A percentile compares a stretch with the other conserved stretches of the same genome.
Conservation (phyloP, 176 grass and related monocot species). For the Aegilops bicornis region DNA sequence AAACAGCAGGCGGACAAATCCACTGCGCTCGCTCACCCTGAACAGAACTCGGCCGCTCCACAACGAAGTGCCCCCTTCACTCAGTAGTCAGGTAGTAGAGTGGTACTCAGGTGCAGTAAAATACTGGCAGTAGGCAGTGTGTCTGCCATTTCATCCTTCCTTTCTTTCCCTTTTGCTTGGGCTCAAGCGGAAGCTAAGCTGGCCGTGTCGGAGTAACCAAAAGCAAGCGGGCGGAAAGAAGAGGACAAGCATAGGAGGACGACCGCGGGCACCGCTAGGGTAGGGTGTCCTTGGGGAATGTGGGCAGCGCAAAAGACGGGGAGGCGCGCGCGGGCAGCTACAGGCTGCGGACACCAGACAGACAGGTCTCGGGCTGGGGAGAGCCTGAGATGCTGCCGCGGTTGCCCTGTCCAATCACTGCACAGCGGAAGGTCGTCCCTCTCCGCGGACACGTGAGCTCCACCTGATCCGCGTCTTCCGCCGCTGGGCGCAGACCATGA, state of each 20-base stretch:
- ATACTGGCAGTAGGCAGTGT: background rate
- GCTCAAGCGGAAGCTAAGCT: background rate
- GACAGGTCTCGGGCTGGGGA: background rate
- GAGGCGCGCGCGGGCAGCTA: background rate
- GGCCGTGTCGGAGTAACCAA: slow-evolving; percentile 20
- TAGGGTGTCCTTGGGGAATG: slow-evolving; percentile 36
- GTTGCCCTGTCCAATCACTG: slow-evolving; percentile 17
- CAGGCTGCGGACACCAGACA: background rate
- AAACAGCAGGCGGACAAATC: background rate
- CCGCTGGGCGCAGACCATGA: background rate
- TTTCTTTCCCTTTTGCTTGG: slow-evolving; percentile 2
- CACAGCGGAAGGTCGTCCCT: background rate
- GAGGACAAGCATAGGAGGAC: slow-evolving; percentile 23
- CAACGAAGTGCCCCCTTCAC: slow-evolving; percentile 15
- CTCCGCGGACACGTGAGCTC: slow-evolving; percentile 26
- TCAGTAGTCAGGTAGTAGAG: background rate
- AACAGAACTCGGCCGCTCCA: slow-evolving; percentile 28
- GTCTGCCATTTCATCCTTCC: background rate
- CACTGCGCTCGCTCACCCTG: slow-evolving; percentile 15
- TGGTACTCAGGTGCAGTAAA: slow-evolving; percentile 13
- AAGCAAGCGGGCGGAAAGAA: slow-evolving; percentile 43
- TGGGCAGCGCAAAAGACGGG: slow-evolving; percentile 39
- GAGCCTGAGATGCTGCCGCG: slow-evolving; percentile 4
- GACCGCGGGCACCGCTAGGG: background rate
- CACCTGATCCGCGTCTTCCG: slow-evolving; percentile 19